Evolutionary conservation across 495 filamentous ascomycete genomes (phyloP), one percentile per base, ranked within the genome.

Genomic region (Penicillium alfredii): DNA sequence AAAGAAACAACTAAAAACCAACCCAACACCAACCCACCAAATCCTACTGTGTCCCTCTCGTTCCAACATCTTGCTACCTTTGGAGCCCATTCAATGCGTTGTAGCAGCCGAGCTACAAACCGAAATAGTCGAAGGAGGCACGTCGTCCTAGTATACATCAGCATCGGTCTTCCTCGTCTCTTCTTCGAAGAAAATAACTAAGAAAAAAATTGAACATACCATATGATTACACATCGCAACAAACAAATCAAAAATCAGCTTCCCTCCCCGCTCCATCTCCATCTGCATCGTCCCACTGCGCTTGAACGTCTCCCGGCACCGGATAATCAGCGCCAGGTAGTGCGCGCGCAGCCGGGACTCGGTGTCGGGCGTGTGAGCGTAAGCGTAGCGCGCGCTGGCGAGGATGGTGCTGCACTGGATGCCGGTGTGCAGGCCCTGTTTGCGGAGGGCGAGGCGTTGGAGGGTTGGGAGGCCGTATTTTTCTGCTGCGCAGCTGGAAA

Each of bases 261-360:
- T 81, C 42, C 85, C 86, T 13, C 88, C 88, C 46, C 72, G 72
- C 58, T 86, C 82, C 88, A 94, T 94, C 69, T 94, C 88, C 51
- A 82, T 76, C 64, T 94, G 88, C 88, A 94, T 93, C n/a, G 88
- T 94, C 43, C 88, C 88, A 61, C 86, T 93, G 23, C 84, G 69
- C 72, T 92, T 95, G 69, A 95, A 95, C 3, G 85, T 94, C 44
- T 70, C 71, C 42, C 86, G 72, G 51, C 79, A 81, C 44, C 88
- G 74, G 47, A 95, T 89, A 60, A 95, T 93, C 55, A 95, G 73
- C 16, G 88, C 87, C 15, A 95, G 78, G 51, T 94, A 95, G 63
- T 95, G 88, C 20, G 88, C 87, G 34, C 88, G 73, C 34, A 95
- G 74, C 58, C 85, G 85, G 16, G 84, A 88, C 69, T 95, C 88